Evolutionary conservation across 2,329 filamentous ascomycete genomes (phyloP), one percentile per base, ranked within the genome.

Genomic region (Clarireedia monteithiana): DNA sequence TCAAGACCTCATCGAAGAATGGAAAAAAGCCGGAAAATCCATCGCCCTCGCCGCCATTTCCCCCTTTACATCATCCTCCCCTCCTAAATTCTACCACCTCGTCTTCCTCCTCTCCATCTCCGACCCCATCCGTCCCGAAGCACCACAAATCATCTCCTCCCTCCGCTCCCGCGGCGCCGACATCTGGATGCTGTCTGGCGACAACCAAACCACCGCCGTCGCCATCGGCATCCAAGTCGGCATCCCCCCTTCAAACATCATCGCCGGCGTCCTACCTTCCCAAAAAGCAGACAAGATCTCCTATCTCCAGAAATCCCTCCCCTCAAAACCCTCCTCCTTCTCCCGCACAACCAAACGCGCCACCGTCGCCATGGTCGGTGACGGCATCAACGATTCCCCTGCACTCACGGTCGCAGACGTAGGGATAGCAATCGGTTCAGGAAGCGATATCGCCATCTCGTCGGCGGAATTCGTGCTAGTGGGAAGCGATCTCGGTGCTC

Each of bases 161-260:
- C 80, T 96, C 0, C 79, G 81, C 45, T 71, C 77, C 4, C 80
- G 80, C 15, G 83, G 86, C 20, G 84, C 88, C 48, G 81, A 84
- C 34, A 87, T 95, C 4, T 96, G 86, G 83, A 95, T 96, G 89
- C 84, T 96, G 39, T 95, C 90, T 0, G 91, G 91, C 30, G 91
- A 96, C 74, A 96, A 96, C 67, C 74, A 77, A n/a, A 84, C 76
- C n/a, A 96, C 91, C 0, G 91, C 91, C 2, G 76, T 79, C 20
- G 89, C 90, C 0, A 89, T 96, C 2, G 91, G 88, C 1, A 73
- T 77, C 2, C 82, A 82, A 65, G 77, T 96, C 17, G 89, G 89
- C 23, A 96, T 96, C 61, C 79, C 83, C 0, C 66, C 76, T 0
- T 73, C 76, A 54, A 88, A 95, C 67, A 85, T 96, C 61, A 88